A percentile compares a stretch with the other conserved stretches of the same genome.
phyloP scores from a whole-genome alignment of 2,329 filamentous ascomycete species.

The Penicillium fuscoglaucum region DNA sequence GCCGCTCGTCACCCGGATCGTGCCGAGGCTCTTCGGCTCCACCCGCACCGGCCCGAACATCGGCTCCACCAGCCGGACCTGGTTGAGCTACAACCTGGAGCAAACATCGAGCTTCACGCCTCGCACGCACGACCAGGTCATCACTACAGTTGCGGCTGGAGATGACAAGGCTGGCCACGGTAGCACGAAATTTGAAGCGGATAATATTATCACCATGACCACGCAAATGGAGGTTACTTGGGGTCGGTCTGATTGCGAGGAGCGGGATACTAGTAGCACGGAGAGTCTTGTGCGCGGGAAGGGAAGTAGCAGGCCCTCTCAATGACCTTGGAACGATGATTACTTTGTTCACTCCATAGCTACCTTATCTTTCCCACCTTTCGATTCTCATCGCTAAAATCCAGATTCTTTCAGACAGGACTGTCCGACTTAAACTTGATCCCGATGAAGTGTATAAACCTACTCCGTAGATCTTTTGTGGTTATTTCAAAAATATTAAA shows the following conservation, averaged over 20 bases:
- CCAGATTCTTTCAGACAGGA: no score
- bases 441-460: no score
- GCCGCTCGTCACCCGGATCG: constrained; percentile 3
- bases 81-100: constrained; percentile 5
- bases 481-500: no score
- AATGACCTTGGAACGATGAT: no score
- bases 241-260: neutral
- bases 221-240: constrained; percentile 14
- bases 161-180: neutral
- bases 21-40: constrained; percentile 5
- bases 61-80: neutral
- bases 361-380: no score
- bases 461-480: no score
- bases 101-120: neutral
- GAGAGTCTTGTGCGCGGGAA: constrained; percentile 9
- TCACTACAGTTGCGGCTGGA: neutral
- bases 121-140: neutral
- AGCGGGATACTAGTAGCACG: constrained; percentile 5
- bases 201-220: constrained; percentile 9
- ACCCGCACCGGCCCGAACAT: constrained; percentile 2
- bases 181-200: neutral
- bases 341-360: no score
- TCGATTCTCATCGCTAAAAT: no score
- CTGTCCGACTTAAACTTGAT: no score
- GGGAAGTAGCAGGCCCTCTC: neutral